A percentile compares a stretch with the other conserved stretches of the same genome.
phyloP scores from a whole-genome alignment of 192 early-diverging fungal genomes.

The Gorgonomyces haynaldii region DNA sequence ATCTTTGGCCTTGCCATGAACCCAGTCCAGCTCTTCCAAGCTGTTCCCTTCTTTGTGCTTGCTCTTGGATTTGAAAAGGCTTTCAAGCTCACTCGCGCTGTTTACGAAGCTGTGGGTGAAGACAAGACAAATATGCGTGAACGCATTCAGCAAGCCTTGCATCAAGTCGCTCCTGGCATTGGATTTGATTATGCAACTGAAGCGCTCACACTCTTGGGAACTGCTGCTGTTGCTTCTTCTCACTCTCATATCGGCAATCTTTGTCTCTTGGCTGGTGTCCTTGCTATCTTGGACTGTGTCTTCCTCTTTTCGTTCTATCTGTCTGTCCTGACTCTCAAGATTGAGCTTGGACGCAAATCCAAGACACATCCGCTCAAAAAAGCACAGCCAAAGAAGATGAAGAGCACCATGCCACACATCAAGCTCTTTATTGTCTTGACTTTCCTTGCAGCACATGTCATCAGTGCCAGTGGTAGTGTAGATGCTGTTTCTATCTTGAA shows the following conservation, averaged over 20 bases:
- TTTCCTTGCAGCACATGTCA: slow-evolving; percentile 26
- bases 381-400: too few species aligned
- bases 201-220: slow-evolving; percentile 60
- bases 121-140: slow-evolving; percentile 30
- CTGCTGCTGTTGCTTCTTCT: slow-evolving; percentile 63
- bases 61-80: slow-evolving; percentile 87
- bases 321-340: slow-evolving; percentile 74
- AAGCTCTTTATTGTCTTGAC: slow-evolving; percentile 11
- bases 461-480: slow-evolving; percentile 25
- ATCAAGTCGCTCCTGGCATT: slow-evolving; percentile 48
- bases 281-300: slow-evolving; percentile 69
- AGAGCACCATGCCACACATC: too few species aligned
- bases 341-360: slow-evolving; percentile 43
- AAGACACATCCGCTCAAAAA: neutral
- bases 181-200: slow-evolving; percentile 73
- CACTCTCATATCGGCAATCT: slow-evolving; percentile 57
- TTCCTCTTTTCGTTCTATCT: slow-evolving; percentile 79
- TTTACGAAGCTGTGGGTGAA: slow-evolving; percentile 34
- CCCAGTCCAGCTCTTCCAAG: slow-evolving; percentile 48
- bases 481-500: slow-evolving; percentile 1
- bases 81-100: slow-evolving; percentile 66
- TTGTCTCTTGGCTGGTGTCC: slow-evolving; percentile 65
- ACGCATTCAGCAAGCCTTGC: slow-evolving; percentile 54
- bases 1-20: slow-evolving; percentile 18
- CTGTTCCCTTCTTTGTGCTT: slow-evolving; percentile 81